Evolutionary conservation across 306 rosid genomes (phyloP), one percentile per base, ranked within the genome.

Genomic region (Herpetospermum pedunculosum): DNA sequence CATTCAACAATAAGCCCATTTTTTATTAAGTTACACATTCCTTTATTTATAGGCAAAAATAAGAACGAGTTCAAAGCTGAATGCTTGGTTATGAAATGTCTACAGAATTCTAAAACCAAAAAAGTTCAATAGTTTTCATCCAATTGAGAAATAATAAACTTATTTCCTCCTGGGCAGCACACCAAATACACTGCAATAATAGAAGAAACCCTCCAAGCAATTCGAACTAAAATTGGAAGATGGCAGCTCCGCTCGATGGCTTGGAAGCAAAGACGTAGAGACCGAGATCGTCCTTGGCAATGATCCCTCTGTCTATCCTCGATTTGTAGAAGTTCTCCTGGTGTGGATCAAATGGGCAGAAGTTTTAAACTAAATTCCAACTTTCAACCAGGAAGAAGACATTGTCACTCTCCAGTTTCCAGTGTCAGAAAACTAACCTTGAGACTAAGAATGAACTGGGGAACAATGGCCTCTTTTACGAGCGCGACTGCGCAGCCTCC

Each of bases 221-320:
- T 65, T 7, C 12, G 34, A 68, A 18, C 79, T 89, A 91, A 72
- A 94, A 83, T 85, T 88, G 88, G 77, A 94, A 82, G 77, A 94
- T 85, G 50, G 99, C 99, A 80, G 99, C 90, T 40, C 99, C 99
- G 80, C 99, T 89, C 19, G 99, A 89, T 3, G 99, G 99, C 88
- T 91, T 94, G 80, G 99, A 94, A 72, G 99, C 97, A 76, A 94
- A 94, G 19, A 94, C 83, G 76, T 87, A 89, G 52, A 85, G 92
- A 41, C 87, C 99, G 23, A 91, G 87, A 30, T 94, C 97, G 28
- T 83, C 83, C 49, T 85, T 88, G 77, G 73, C 41, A 58, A 94
- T 83, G 74, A 85, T 63, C 55, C 91, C 96, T 67, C 62, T 82
- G 32, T 87, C 96, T 44, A 94, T 91, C 78, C 96, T 92, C 0